phyloP scores from a whole-genome alignment of 1,284 basidiomycete genomes.

The Heterobasidion irregulare region DNA sequence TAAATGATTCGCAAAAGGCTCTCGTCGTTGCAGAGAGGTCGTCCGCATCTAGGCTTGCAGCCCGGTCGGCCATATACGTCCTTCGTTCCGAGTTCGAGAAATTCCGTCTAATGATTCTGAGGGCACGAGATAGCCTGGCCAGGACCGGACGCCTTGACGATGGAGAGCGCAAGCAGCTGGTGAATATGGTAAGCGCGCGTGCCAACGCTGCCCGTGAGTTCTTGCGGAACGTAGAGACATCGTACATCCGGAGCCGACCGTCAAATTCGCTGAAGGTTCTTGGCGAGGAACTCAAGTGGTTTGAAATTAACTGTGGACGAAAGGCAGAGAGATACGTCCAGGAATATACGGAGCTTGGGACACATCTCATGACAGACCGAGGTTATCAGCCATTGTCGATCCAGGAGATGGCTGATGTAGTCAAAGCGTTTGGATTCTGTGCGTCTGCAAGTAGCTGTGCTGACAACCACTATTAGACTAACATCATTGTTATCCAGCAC shows the following conservation, averaged over 20 bases:
- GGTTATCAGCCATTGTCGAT: constrained; percentile 36
- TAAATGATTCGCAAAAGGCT: constrained; percentile 31
- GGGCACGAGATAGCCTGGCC: constrained; percentile 2
- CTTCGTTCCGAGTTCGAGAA: constrained; percentile 13
- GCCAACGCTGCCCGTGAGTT: not conserved
- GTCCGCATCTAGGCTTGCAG: constrained; percentile 13
- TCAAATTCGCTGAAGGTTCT: constrained; percentile 10
- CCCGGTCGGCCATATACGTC: constrained; percentile 9
- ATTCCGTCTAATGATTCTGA: constrained; percentile 11
- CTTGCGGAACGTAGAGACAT: not conserved
- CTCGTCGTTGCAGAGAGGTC: constrained; percentile 15
- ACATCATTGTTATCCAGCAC: constrained; percentile 20
- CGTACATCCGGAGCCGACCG: constrained; percentile 14
- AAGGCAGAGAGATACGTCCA: constrained; percentile 23
- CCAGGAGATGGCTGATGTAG: constrained; percentile 38
- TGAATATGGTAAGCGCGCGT: constrained; percentile 6
- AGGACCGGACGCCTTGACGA: constrained; percentile 2
- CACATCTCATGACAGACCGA: constrained; percentile 21
- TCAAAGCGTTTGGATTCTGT: constrained; percentile 39
- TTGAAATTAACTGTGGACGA: constrained; percentile 22
- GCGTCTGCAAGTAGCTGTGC: constrained; percentile 10
- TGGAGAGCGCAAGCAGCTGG: constrained; percentile 12
- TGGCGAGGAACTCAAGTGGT: constrained; percentile 24
- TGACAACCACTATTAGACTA: too few species aligned
- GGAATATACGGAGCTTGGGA: constrained; percentile 26